phyloP scores from a whole-genome alignment of 805 yeast species.

The Yarrowia osloensis region DNA sequence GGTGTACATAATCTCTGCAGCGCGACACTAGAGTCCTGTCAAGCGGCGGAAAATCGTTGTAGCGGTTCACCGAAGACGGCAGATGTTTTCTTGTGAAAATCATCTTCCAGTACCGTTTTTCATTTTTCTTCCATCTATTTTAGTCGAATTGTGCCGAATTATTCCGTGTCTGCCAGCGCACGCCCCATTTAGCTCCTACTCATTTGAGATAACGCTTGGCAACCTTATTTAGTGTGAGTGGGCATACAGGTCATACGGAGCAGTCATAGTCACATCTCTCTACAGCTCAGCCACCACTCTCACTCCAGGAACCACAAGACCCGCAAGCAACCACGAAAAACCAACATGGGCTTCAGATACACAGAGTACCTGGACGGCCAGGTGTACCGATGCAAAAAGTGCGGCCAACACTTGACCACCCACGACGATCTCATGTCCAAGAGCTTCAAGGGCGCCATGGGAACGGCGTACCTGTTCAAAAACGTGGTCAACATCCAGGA shows the following conservation, averaged over 20 bases:
- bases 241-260: not conserved
- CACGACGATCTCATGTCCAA: constrained; percentile 45
- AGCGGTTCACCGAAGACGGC: too few relatives aligned
- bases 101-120: too few relatives aligned
- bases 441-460: constrained; percentile 59
- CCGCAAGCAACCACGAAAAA: not conserved
- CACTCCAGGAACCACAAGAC: not conserved
- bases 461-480: constrained; percentile 54
- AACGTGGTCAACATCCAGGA: constrained; percentile 51
- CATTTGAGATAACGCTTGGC: not conserved
- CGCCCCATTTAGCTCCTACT: not conserved
- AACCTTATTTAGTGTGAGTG: not conserved
- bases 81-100: too few relatives aligned
- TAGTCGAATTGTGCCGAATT: not conserved
- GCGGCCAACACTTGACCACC: constrained; percentile 48
- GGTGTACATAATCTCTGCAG: not conserved
- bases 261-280: not conserved
- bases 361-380: constrained; percentile 45
- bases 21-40: not conserved
- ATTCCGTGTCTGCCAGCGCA: not conserved
- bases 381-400: constrained; percentile 46
- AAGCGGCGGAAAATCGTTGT: not conserved
- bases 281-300: not conserved
- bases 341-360: constrained; percentile 51
- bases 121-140: not conserved